Percentiles rank a stretch among this genome's conserved stretches.
Conservation (phyloP, 495 filamentous ascomycete genomes). For the Penicillium taxi region DNA sequence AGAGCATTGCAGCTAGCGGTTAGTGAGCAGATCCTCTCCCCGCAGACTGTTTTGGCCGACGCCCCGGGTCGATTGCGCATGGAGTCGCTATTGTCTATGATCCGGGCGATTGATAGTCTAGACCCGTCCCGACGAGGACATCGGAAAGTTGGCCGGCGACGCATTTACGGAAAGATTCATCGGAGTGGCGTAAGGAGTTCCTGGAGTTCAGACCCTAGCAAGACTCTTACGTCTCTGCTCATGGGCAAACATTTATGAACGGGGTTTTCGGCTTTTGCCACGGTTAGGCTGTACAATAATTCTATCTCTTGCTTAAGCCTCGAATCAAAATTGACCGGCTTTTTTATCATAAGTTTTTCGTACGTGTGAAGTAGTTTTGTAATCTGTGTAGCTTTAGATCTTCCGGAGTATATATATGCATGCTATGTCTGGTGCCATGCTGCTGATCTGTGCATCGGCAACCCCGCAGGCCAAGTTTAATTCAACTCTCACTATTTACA, state of each 20-base stretch:
- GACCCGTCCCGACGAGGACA: conserved; percentile 27
- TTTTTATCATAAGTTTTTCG: neutral
- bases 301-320: neutral
- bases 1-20: conserved; percentile 65
- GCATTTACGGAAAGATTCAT: conserved; percentile 25
- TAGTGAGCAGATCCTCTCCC: conserved; percentile 34
- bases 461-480: too few relatives aligned
- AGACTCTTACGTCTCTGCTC: conserved; percentile 28
- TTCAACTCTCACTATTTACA: too few relatives aligned
- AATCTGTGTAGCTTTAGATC: too few relatives aligned
- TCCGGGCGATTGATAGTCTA: conserved; percentile 41
- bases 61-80: conserved; percentile 30
- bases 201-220: conserved; percentile 30
- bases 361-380: too few relatives aligned
- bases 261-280: conserved; percentile 11
- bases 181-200: conserved; percentile 33
- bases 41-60: conserved; percentile 25
- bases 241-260: conserved; percentile 29
- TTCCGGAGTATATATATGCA: too few relatives aligned
- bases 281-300: conserved; percentile 22
- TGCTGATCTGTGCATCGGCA: too few relatives aligned
- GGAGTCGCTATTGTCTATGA: conserved; percentile 42
- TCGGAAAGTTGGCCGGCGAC: conserved; percentile 34
- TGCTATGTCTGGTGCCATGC: too few relatives aligned
- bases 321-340: neutral